phyloP scores from a whole-genome alignment of 305 asterid genomes.

The Vinca major region DNA sequence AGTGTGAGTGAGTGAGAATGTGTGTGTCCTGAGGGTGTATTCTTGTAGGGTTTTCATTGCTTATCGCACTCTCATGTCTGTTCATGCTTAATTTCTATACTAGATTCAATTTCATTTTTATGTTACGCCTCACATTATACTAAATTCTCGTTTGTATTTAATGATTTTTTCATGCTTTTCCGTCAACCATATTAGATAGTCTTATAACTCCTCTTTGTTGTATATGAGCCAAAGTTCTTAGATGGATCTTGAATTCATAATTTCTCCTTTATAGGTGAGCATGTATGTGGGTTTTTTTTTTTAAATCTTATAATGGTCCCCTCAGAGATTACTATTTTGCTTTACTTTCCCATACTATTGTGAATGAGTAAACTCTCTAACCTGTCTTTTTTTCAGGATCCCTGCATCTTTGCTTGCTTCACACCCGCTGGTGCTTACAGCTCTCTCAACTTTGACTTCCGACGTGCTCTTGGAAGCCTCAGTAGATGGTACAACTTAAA shows the following conservation, averaged over 20 bases:
- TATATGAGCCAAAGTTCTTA: background rate
- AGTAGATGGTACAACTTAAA: conserved; percentile 65
- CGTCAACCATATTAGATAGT: background rate
- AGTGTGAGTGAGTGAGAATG: no score
- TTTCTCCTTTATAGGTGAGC: no score
- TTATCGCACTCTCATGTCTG: background rate
- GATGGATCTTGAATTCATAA: background rate
- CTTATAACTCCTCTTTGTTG: background rate
- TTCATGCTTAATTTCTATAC: background rate
- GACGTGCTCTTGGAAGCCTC: conserved; percentile 85
- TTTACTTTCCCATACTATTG: background rate
- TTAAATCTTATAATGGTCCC: background rate
- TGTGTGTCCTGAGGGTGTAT: background rate
- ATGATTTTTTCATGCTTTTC: background rate
- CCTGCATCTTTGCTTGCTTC: conserved; percentile 86
- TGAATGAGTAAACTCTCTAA: background rate
- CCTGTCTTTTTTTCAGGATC: conserved; percentile 50
- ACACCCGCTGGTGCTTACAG: conserved; percentile 81
- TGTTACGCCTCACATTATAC: background rate
- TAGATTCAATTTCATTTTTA: background rate
- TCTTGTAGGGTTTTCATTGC: background rate
- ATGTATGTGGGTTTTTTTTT: no score
- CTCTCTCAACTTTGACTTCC: conserved; percentile 82
- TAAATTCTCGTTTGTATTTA: background rate
- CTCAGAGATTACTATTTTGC: background rate